Conservation (phyloP, 23 red algal genomes). For the Gracilaria domingensis region DNA sequence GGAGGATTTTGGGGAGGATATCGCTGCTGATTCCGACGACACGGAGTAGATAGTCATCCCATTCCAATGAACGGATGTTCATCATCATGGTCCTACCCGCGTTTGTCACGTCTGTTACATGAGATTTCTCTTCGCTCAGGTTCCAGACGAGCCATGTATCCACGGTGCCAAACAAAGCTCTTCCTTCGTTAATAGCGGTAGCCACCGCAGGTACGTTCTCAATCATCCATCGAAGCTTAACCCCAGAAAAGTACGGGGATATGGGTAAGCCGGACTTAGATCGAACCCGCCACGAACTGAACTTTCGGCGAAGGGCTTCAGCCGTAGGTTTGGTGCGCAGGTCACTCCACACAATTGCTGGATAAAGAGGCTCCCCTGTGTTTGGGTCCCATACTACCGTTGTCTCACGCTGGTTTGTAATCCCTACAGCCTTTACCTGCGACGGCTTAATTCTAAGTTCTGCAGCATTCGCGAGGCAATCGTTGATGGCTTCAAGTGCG, state of each 20-base stretch:
- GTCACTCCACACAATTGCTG: conserved; percentile 89
- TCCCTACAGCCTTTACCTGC: conserved; percentile 78
- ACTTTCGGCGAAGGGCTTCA: conserved; percentile 29
- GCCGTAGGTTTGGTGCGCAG: conserved; percentile 70
- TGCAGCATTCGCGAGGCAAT: conserved; percentile 33
- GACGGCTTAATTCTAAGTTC: background rate
- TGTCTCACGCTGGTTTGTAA: conserved; percentile 97
- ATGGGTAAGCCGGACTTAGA: conserved; percentile 75
- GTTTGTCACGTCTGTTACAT: conserved; percentile 95
- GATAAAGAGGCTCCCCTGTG: conserved; percentile 80
- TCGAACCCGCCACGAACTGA: conserved; percentile 46
- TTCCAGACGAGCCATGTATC: conserved; percentile 92
- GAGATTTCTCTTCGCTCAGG: conserved; percentile 55
- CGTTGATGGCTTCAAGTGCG: conserved; percentile 66
- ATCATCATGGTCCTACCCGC: conserved; percentile 93
- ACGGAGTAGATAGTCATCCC: conserved; percentile 71
- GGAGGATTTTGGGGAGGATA: conserved; percentile 80
- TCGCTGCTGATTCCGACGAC: conserved; percentile 61
- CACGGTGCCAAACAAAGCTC: conserved; percentile 89
- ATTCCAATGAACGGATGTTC: conserved; percentile 79
- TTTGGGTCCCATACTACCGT: conserved; percentile 84
- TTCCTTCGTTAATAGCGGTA: conserved; percentile 73
- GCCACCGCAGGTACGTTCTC: conserved; percentile 78
- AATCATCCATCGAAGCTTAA: conserved; percentile 94
- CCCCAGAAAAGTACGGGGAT: conserved; percentile 89